Evolutionary conservation across 768 basidiomycete species (phyloP), one percentile per base, ranked within the genome.

Genomic region (Naganishia friedmannii): DNA sequence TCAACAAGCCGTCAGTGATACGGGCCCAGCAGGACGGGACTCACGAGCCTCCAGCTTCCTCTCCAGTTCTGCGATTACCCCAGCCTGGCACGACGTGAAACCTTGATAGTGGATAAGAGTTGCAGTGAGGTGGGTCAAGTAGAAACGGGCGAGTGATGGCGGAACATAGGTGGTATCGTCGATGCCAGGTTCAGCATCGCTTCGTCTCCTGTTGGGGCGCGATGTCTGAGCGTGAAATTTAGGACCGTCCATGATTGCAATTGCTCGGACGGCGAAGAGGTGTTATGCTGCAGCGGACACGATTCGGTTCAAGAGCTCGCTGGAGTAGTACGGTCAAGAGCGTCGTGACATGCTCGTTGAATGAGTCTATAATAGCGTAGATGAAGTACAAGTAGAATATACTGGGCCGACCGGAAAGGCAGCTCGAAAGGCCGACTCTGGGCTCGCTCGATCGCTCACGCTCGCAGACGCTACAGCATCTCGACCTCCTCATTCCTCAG

Each of bases 41-140:
- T 63, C 19, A 63, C 60, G 60, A 46, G 26, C 42, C 26, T 63
- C 60, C 21, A 63, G 37, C 39, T 63, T 42, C 26, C 39, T 63
- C 42, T 63, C 60, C 37, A 63, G 26, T 42, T 63, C 60, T 21
- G 60, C 60, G 12, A 63, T 63, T 6, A 63, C 60, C 32, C 39
- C 60, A 9, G 60, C 60, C 42, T 63, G 60, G 19, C 60, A 63
- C 2, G 60, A 63, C 26, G 60, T 63, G 39, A 63, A 63, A 26
- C 60, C 60, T 63, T 63, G 60, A 63, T 63, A 63, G 17, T 63
- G 60, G 13, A 63, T 42, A n/a, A 63, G 39, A 42, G 60, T 63
- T 4, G 39, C 60, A 12, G 60, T 63, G 26, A 63, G 60, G 39
- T 63, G 60, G 23, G 60, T 63, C 39, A 63, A 26, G 42, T 63